phyloP scores from a whole-genome alignment of 441 rosid genomes.

The Aleurites moluccanus region DNA sequence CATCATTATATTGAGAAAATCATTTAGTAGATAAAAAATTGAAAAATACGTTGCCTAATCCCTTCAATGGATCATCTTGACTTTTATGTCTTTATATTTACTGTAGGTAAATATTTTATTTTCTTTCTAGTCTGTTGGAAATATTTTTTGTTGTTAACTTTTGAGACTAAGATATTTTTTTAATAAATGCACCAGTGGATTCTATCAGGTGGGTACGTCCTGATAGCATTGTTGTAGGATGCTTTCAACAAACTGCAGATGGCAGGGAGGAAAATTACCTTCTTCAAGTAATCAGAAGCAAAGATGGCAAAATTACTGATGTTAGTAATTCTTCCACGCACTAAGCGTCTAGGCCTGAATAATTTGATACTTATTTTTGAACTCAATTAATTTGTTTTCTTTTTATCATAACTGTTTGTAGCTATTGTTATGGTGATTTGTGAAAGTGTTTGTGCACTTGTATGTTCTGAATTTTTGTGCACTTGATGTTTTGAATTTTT shows the following conservation, averaged over 20 bases:
- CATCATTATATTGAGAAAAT: background rate
- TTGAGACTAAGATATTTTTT: constrained; percentile 34
- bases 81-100: constrained; percentile 3
- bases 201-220: constrained; percentile 79
- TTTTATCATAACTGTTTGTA: background rate
- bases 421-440: background rate
- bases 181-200: constrained; percentile 73
- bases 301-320: constrained; percentile 62
- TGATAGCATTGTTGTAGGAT: constrained; percentile 75
- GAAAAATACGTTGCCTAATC: background rate
- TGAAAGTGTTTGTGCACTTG: background rate
- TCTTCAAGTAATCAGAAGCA: constrained; percentile 75
- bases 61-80: background rate
- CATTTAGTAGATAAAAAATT: background rate
- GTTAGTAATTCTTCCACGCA: constrained; percentile 46
- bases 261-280: constrained; percentile 74
- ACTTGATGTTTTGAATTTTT: constrained; percentile 5
- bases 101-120: background rate
- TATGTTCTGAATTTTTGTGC: constrained; percentile 6
- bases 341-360: background rate
- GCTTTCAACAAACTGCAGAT: constrained; percentile 60
- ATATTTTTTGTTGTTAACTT: constrained; percentile 9
- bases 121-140: constrained; percentile 4
- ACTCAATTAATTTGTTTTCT: background rate
- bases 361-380: too few species aligned